phyloP scores from a whole-genome alignment of 2,329 filamentous ascomycete species.

The Colletotrichum sp. region DNA sequence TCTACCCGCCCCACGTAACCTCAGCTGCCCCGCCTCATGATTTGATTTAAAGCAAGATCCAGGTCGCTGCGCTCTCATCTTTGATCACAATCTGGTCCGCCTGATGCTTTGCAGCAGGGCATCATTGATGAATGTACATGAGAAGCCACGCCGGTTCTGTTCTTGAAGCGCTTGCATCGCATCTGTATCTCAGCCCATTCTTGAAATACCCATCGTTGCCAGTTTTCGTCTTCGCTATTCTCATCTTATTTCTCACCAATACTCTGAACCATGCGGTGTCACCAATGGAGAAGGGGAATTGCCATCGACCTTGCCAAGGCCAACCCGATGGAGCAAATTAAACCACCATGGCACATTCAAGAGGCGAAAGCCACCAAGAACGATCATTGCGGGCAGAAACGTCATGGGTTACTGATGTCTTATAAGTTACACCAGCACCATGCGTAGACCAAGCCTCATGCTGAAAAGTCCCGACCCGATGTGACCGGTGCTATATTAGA shows the following conservation, averaged over 20 bases:
- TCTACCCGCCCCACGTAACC: neutral
- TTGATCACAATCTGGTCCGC: neutral
- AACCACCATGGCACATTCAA: neutral
- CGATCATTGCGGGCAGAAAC: too few species aligned
- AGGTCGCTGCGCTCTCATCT: neutral
- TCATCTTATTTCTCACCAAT: neutral
- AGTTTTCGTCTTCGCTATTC: neutral
- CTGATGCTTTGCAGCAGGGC: too few species aligned
- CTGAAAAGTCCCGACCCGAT: rapidly evolving
- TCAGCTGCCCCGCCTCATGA: rapidly evolving
- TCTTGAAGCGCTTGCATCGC: neutral
- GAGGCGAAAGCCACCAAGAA: too few species aligned
- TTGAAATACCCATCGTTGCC: neutral
- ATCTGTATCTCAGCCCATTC: neutral
- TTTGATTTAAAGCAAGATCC: neutral
- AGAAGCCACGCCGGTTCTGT: neutral
- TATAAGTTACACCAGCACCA: neutral
- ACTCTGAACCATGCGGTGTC: rapidly evolving
- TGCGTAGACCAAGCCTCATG: neutral
- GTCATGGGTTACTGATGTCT: neutral
- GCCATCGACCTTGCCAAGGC: rapidly evolving
- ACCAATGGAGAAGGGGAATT: rapidly evolving
- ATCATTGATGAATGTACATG: neutral
- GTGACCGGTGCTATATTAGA: neutral
- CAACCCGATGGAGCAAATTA: rapidly evolving